A percentile compares a stretch with the other conserved stretches of the same genome.
phyloP scores from a whole-genome alignment of 2,329 filamentous ascomycete genomes.

The Exophiala viscosa region DNA sequence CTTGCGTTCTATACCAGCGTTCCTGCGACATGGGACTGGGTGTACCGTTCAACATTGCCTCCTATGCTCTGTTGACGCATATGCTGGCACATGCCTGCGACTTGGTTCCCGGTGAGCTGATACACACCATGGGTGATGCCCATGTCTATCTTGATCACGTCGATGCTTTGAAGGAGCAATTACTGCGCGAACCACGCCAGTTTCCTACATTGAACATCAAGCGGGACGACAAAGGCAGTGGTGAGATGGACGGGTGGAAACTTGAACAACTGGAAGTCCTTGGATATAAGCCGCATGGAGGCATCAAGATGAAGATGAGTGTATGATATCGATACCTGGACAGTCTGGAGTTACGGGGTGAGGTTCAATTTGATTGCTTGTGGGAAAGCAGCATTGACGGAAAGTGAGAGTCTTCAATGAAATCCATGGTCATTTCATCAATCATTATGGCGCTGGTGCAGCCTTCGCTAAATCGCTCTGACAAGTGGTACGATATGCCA shows the following conservation, averaged over 20 bases:
- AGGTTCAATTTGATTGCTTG: too few species aligned
- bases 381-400: too few species aligned
- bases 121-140: slow-evolving; percentile 97
- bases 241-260: slow-evolving; percentile 91
- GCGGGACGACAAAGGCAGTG: slow-evolving; percentile 64
- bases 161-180: slow-evolving; percentile 76
- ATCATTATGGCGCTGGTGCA: too few species aligned
- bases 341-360: too few species aligned
- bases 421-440: too few species aligned
- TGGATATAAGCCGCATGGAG: slow-evolving; percentile 86
- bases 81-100: slow-evolving; percentile 89
- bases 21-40: slow-evolving; percentile 96
- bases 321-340: too few species aligned
- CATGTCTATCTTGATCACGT: slow-evolving; percentile 94
- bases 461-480: too few species aligned
- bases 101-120: slow-evolving; percentile 78
- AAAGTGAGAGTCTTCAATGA: too few species aligned
- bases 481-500: neutral
- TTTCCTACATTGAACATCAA: slow-evolving; percentile 77
- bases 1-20: slow-evolving; percentile 88
- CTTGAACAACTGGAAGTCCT: slow-evolving; percentile 81
- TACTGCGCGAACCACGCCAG: slow-evolving; percentile 71
- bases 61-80: slow-evolving; percentile 88
- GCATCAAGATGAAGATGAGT: slow-evolving; percentile 98
- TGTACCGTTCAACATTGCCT: slow-evolving; percentile 96